Evolutionary conservation across 1,284 basidiomycete genomes (phyloP), one percentile per base, ranked within the genome.

Genomic region (Schizophyllum amplum): DNA sequence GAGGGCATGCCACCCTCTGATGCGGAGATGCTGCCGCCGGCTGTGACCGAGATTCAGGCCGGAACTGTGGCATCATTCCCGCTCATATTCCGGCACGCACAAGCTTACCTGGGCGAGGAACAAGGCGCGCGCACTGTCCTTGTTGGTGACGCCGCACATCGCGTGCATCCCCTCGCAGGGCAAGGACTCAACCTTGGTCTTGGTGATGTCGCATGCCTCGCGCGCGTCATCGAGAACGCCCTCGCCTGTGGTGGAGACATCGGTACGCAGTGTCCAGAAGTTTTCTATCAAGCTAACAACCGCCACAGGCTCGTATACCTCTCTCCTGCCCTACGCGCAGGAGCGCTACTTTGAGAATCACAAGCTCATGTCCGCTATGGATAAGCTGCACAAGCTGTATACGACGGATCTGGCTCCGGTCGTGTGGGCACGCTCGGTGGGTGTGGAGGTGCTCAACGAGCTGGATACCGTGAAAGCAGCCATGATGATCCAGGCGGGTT

Each of bases 101-200:
- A 95, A 56, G 73, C 81, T 0, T 99, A 99, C 70, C 75, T 94
- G 50, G 90, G 94, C 21, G 83, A 86, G 64, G 81, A 81, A 0
- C 61, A 67, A 27, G 80, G 83, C 1, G 74, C 75, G 0, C 82
- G 96, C 2, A 95, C 91, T 0, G 94, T 87, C 1, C 82, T 99
- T 2, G 84, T 99, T 1, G 97, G 97, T 4, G 97, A 99, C 71
- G 95, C 97, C 1, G 96, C 95, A 15, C 97, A 99, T 67, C 92
- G 92, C 0, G 81, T 94, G 4, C 97, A 99, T 67, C 97, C 97
- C 0, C 82, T 99, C n/a, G 96, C 95, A 0, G 97, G 97, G 1
- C 97, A 99, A 68, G 97, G 96, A 0, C 75, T 99, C 48, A 99
- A 99, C 69, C 76, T 96, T 65, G 97, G 96, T 20, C 74, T 99